Conservation (phyloP, 2,329 filamentous ascomycete species). For the Alternaria burnsii region DNA sequence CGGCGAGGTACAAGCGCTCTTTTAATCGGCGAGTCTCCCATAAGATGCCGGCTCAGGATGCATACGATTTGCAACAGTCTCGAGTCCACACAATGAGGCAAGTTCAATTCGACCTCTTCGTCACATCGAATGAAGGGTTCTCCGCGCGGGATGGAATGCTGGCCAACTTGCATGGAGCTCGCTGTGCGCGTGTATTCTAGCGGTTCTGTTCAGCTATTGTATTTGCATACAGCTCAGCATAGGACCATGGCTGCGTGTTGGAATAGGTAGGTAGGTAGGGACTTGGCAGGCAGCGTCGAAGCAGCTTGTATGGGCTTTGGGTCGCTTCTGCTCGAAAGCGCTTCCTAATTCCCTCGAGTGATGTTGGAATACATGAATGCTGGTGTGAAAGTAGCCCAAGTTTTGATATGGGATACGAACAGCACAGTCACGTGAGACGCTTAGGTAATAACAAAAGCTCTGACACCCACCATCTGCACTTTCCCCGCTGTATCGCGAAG, state of each 20-base stretch:
- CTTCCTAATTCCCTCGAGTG: background rate
- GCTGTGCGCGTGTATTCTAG: background rate
- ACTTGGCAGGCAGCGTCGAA: background rate
- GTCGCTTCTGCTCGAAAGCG: background rate
- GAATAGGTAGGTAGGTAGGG: background rate
- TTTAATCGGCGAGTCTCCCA: background rate
- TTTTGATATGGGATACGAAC: background rate
- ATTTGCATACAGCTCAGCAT: background rate
- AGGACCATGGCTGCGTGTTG: background rate
- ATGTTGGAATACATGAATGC: background rate
- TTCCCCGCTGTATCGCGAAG: slow-evolving; percentile 21
- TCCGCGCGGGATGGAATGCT: background rate
- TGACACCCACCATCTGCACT: slow-evolving; percentile 16
- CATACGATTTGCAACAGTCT: background rate
- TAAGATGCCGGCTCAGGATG: background rate
- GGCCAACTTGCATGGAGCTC: background rate
- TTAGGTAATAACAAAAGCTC: slow-evolving; percentile 15
- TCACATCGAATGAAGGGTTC: background rate
- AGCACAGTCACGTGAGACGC: slow-evolving; percentile 1
- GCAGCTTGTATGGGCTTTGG: background rate
- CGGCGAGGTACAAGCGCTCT: background rate
- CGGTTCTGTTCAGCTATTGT: background rate
- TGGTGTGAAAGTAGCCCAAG: background rate
- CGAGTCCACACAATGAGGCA: background rate
- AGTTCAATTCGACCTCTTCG: background rate